Conservation (phyloP, 2,329 filamentous ascomycete species). For the Aureobasidium leucospermi region DNA sequence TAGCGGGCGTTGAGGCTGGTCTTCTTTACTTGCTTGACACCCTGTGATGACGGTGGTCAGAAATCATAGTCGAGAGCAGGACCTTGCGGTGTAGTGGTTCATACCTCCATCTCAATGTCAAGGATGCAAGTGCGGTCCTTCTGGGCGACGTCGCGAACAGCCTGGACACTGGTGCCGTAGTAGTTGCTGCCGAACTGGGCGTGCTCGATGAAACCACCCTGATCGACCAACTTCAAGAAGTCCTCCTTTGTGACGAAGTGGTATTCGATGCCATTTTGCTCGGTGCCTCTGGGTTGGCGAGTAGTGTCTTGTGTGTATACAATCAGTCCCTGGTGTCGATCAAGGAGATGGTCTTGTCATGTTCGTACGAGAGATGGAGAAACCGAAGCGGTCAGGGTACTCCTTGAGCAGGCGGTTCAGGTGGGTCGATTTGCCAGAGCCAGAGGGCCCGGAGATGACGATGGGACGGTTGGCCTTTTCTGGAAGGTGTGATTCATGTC, state of each 20-base stretch:
- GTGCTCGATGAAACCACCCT: conserved; percentile 75
- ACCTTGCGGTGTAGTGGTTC: conserved; percentile 15
- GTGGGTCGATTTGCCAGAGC: conserved; percentile 75
- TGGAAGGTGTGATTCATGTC: conserved; percentile 3
- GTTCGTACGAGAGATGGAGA: conserved; percentile 46
- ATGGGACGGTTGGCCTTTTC: conserved; percentile 42
- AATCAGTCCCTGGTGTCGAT: conserved; percentile 1
- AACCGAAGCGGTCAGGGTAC: conserved; percentile 59
- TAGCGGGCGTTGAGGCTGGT: conserved; percentile 69
- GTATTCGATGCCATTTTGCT: conserved; percentile 73
- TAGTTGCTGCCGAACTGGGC: conserved; percentile 78
- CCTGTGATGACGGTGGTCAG: conserved; percentile 37
- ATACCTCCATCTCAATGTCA: conserved; percentile 93
- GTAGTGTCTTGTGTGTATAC: conserved; percentile 50
- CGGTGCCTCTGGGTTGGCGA: conserved; percentile 64
- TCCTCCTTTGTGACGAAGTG: conserved; percentile 62
- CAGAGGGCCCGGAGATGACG: conserved; percentile 72
- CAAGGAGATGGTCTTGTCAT: neutral
- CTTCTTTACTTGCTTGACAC: conserved; percentile 85
- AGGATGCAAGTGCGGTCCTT: conserved; percentile 69
- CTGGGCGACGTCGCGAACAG: conserved; percentile 66
- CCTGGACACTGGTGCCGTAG: conserved; percentile 77
- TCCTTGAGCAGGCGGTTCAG: conserved; percentile 63
- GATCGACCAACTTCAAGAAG: conserved; percentile 61
- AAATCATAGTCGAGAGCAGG: neutral